Base-by-base conservation (phyloP, 768 basidiomycete species). In the Kwoniella sp. region DNA sequence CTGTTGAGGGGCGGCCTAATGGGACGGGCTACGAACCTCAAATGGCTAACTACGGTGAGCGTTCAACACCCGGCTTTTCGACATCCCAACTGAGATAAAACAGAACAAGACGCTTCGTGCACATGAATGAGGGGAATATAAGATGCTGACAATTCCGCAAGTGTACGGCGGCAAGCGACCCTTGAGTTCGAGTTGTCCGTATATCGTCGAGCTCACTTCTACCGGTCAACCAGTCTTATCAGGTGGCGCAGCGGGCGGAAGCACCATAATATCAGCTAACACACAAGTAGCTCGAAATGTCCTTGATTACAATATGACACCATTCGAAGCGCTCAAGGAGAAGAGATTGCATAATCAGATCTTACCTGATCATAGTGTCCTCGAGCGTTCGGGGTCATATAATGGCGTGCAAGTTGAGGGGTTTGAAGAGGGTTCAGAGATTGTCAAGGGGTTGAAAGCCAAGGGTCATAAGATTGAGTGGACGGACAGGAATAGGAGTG, bases 321-420 rank as follows among this genome's bases (percentile, higher is more conserved):
- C 73, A 19, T 52, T 27, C n/a, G 68, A 77, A 59, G 72, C 73
- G 6, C 52, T 77, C 2, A 53, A 57, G 13, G 54, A 66, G 1
- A 63, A 37, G 25, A 55, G 76, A 52, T 40, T 77, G 22, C 76
- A 77, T 61, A 68, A 75, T 59, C 76, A 77, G 57, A 60, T 77
- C 30, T 60, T 66, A 36, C 76, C 76, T 6, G 72, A 73, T 60
- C 55, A 62, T 15, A 50, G 61, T 6, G 29, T 64, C 5, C 37
- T 77, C 1, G 76, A 77, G 55, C 61, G 55, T 8, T 22, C 46
- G 1, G 54, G 33, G 15, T 55, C 47, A 1, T 40, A 64, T 36
- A 55, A 60, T 24, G 68, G 68, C 5, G 64, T 63, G 19, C 48
- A 27, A 1, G 57, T 76, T 7, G 63, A 65, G 6, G 74, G 74